Evolutionary conservation across 371 early-diverging fungal species (phyloP), one percentile per base, ranked within the genome.

Genomic region (Entomophthora muscae): DNA sequence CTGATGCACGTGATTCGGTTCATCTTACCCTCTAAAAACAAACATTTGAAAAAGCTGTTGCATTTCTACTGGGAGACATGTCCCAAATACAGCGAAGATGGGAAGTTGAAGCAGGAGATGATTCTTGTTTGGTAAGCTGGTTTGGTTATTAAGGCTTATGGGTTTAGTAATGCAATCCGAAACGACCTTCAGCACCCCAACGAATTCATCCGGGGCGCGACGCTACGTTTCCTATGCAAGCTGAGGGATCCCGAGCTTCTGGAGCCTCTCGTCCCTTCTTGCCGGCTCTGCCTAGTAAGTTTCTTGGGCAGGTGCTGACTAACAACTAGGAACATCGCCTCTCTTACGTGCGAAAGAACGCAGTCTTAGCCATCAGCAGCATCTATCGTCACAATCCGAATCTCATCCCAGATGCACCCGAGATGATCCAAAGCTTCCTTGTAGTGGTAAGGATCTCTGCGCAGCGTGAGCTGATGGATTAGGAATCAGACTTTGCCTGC

Each of bases 121-220:
- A 89, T 95, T 69, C 80, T 98, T 32, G 92, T 95, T 27, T 95
- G 95, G 89, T 88, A 79, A 70, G 73, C 63, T 23, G 12, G 24
- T 26, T 66, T 21, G 55, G 12, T 55, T 3, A 26, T 42, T 61
- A 1, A 59, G 22, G 26, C 23, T 53, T 32, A 59, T 54, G 10
- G 52, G 5, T 57, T 29, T 72, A 88, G 89, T 74, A 98, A 99
- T 71, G 91, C 96, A 58, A 79, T 99, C 60, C 77, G 92, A 72
- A 97, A 93, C 69, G 99, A 99, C 75, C 77, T 99, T 51, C 91
- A 89, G 72, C 93, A 93, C 75, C 97, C 99, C 27, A 99, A 99
- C 76, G 99, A 99, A 78, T 98, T 88, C 72, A 91, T 99, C 65
- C 85, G 99, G 63, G 98, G 97, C 27, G 83, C 86, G 1, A 95